Base-by-base conservation (phyloP, 2,329 filamentous ascomycete genomes). In the Pseudocercospora musae region DNA sequence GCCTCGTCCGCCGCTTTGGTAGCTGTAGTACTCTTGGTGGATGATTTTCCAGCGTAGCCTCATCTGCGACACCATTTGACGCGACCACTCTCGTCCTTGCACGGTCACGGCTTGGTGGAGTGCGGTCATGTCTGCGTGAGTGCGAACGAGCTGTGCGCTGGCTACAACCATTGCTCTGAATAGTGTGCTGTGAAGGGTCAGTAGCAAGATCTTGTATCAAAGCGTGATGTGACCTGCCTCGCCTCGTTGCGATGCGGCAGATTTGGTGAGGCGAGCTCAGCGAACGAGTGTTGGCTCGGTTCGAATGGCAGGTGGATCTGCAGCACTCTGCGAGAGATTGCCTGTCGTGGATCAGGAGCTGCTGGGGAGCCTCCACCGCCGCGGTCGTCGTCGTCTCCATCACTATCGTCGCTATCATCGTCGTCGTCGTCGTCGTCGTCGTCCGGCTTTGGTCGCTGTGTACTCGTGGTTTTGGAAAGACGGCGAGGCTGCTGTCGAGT, bases 341-440 rank as follows among this genome's bases (percentile, higher is more conserved):
- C 44, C 27, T 21, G 21, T 42, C 53, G 55, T 40, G 52, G 31
- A n/a, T 27, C 20, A 53, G 10, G 50, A 23, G 54, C 21, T 15
- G 37, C 57, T 21, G 49, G 40, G 21, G 33, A 37, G 13, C 59
- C 62, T 42, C 52, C 61, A 18, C 52, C 52, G 2, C 59, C 61
- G 13, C 62, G 61, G 21, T 62, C 56, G 50, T 61, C 57, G 7
- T 59, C 54, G 18, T 62, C 56, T 15, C 53, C 33, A 4, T 57
- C 40, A 21, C 62, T 48, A 3, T 60, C 57, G 33, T 64, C 59
- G 27, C 52, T 25, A 27, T 55, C 59, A 44, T 64, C 61, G 20
- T 60, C 57, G 31, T 59, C 50, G 33, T 58, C 57, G 57, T 64
- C 61, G 25, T 60, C 57, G 31, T 59, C 50, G 33, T 58, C 57